These are phyloP conservation scores for Cudoniella acicularis DNA, from an alignment of 495 filamentous ascomycete genomes.

Conservation along the genomic window DNA sequence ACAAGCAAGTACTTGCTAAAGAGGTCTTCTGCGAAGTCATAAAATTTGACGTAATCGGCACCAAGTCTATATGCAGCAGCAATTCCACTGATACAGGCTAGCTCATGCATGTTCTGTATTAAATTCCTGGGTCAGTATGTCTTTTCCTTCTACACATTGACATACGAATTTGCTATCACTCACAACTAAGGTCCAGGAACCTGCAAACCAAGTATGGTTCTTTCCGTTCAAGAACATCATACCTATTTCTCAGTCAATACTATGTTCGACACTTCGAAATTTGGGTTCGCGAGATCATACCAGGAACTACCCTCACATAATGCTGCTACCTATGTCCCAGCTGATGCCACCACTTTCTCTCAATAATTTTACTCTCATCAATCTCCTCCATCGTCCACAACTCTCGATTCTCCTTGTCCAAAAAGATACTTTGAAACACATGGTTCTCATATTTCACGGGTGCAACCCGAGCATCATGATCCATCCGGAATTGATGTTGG, in stretches of 20 bases:
- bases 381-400: constrained; percentile 75
- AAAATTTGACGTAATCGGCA: constrained; percentile 65
- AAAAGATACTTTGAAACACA: constrained; percentile 81
- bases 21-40: constrained; percentile 56
- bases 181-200: constrained; percentile 73
- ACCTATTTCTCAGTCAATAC: constrained; percentile 51
- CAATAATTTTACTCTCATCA: constrained; percentile 63
- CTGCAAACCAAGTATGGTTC: constrained; percentile 64
- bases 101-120: constrained; percentile 73
- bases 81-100: constrained; percentile 73
- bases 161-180: constrained; percentile 22
- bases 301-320: constrained; percentile 58
- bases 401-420: constrained; percentile 62
- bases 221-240: constrained; percentile 79
- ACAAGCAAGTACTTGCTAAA: constrained; percentile 53
- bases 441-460: constrained; percentile 55
- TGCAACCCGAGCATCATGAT: constrained; percentile 9
- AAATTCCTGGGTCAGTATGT: constrained; percentile 1
- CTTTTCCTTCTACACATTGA: neutral
- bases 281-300: neutral
- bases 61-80: constrained; percentile 76
- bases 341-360: constrained; percentile 81
- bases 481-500: constrained; percentile 71
- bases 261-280: neutral
- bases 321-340: constrained; percentile 80